Conservation (phyloP, 164 flowering plant species). For the Hamamelis virginiana region DNA sequence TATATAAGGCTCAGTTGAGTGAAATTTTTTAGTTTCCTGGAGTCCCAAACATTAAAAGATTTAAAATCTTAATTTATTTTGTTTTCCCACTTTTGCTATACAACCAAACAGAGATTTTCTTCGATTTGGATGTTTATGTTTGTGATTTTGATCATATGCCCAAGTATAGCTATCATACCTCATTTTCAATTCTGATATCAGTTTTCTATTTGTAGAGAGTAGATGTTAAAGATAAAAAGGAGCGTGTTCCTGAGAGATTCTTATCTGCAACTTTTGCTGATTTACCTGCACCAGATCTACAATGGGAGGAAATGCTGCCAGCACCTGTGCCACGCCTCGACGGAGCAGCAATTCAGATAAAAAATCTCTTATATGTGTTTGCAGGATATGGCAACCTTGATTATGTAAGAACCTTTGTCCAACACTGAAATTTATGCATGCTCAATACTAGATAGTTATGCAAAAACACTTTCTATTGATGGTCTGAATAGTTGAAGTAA, state of each 20-base stretch:
- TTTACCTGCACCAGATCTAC: conserved; percentile 64
- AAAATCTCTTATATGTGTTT: conserved; percentile 71
- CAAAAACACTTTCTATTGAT: too few species aligned
- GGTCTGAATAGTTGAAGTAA: too few species aligned
- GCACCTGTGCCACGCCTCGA: conserved; percentile 93
- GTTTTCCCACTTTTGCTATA: background rate
- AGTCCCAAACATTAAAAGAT: too few species aligned
- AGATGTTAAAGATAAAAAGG: conserved; percentile 12
- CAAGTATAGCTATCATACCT: background rate
- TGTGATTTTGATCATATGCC: background rate
- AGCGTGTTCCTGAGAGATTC: conserved; percentile 24
- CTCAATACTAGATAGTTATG: too few species aligned
- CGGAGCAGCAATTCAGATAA: conserved; percentile 77
- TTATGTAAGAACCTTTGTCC: conserved; percentile 40
- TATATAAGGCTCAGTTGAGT: background rate
- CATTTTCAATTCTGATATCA: too few species aligned
- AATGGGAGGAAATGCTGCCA: conserved; percentile 81
- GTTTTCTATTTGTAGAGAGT: conserved; percentile 14
- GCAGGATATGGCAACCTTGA: conserved; percentile 82
- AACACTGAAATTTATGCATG: too few species aligned
- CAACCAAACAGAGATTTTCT: conserved; percentile 3
- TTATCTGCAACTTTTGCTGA: conserved; percentile 75
- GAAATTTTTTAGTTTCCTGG: too few species aligned
- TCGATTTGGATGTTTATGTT: background rate
- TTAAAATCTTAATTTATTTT: too few species aligned